Percentiles rank a stretch among this genome's conserved stretches.
These are phyloP conservation scores for Fusarium succisae DNA, from an alignment of 2,329 filamentous ascomycete species.

Conservation along the genomic window DNA sequence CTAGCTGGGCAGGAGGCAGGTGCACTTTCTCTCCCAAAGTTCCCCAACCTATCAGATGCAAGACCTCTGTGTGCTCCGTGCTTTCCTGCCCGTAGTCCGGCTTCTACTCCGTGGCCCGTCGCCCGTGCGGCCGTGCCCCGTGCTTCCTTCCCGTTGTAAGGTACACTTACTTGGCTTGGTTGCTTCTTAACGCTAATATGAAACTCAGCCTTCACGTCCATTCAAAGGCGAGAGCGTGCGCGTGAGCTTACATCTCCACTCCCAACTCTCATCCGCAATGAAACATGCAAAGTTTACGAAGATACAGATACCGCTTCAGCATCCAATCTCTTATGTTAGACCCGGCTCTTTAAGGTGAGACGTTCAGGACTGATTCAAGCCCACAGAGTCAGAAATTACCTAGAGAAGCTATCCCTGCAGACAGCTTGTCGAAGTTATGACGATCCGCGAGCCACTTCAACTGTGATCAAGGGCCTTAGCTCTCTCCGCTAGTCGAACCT, in stretches of 20 bases:
- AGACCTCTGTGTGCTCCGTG: slow-evolving; percentile 27
- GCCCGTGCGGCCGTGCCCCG: slow-evolving; percentile 22
- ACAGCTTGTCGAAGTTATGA: slow-evolving; percentile 29
- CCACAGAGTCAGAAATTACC: slow-evolving; percentile 21
- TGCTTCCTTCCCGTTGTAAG: slow-evolving; percentile 31
- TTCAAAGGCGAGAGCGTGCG: neutral
- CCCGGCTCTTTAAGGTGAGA: neutral
- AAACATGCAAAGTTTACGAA: neutral
- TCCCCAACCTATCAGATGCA: neutral
- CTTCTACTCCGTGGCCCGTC: slow-evolving; percentile 23
- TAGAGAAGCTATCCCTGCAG: slow-evolving; percentile 18
- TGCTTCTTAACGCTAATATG: slow-evolving; percentile 21
- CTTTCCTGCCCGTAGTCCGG: slow-evolving; percentile 28
- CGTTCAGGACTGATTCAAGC: slow-evolving; percentile 13
- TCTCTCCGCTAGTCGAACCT: slow-evolving; percentile 26
- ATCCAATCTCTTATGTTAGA: neutral
- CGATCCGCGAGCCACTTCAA: slow-evolving; percentile 38
- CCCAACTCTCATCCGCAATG: neutral
- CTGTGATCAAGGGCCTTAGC: slow-evolving; percentile 32
- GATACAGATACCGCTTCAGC: neutral
- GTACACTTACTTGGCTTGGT: neutral
- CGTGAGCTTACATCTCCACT: neutral
- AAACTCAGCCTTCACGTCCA: neutral
- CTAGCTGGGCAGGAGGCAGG: slow-evolving; percentile 33
- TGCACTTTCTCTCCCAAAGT: slow-evolving; percentile 17